Evolutionary conservation across 768 basidiomycete species (phyloP).

Genomic region (Antrodiella citrinella): DNA sequence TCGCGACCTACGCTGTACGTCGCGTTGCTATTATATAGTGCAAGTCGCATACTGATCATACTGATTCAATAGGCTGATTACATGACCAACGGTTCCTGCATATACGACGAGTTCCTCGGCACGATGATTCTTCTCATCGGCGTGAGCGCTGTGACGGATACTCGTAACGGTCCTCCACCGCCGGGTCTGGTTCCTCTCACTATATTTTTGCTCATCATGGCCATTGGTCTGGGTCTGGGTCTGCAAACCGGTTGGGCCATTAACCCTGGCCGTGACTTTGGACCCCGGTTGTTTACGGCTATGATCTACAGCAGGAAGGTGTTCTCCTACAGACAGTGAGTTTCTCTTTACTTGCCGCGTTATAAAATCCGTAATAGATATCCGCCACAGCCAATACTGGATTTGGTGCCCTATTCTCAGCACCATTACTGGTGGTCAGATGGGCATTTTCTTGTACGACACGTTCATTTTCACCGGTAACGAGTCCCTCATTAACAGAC

Average conservation of each 20-base stretch:
- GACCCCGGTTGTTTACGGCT: constrained; percentile 58
- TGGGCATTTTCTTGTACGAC: constrained; percentile 51
- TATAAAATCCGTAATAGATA: not conserved
- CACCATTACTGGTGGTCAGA: constrained; percentile 45
- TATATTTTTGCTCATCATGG: constrained; percentile 49
- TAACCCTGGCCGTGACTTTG: constrained; percentile 68
- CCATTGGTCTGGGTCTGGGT: constrained; percentile 48
- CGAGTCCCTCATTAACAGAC: constrained; percentile 45
- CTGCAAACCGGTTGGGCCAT: constrained; percentile 55
- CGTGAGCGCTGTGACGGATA: constrained; percentile 48
- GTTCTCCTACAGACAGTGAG: constrained; percentile 36
- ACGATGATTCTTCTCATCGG: constrained; percentile 46
- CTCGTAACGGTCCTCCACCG: constrained; percentile 39
- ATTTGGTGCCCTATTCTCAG: constrained; percentile 62
- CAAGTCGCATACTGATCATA: not conserved
- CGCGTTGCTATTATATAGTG: not conserved
- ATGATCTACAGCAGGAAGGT: constrained; percentile 60
- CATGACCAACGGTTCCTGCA: constrained; percentile 34
- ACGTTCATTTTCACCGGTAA: constrained; percentile 44
- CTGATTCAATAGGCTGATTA: constrained; percentile 26
- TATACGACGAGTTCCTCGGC: constrained; percentile 48
- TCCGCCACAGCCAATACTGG: constrained; percentile 55
- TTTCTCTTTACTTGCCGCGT: not conserved
- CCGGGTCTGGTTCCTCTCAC: constrained; percentile 45
- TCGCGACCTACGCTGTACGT: constrained; percentile 54